These are phyloP conservation scores for Dendrocalamus latiflorus DNA, from an alignment of 202 grass and related monocot species.

Conservation along the genomic window DNA sequence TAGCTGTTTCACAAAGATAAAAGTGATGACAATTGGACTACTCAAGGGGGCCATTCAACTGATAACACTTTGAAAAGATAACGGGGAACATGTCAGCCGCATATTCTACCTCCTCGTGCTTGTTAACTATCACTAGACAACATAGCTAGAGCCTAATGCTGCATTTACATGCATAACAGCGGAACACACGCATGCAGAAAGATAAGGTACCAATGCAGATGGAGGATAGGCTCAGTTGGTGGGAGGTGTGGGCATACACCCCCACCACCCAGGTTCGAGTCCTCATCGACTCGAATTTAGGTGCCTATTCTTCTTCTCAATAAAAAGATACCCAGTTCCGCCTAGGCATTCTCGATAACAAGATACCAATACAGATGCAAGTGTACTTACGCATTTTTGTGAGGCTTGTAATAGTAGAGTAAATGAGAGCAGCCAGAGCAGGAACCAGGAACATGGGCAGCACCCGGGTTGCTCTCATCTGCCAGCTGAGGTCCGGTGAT, in stretches of 20 bases:
- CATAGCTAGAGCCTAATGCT: neutral
- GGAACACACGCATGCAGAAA: neutral
- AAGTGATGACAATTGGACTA: neutral
- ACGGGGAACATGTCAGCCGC: neutral
- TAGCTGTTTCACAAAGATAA: neutral
- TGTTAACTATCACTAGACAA: neutral
- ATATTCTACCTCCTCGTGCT: neutral
- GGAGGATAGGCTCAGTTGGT: no score
- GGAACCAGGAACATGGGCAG: slow-evolving; percentile 74
- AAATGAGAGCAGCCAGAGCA: slow-evolving; percentile 59
- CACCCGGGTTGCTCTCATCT: slow-evolving; percentile 52
- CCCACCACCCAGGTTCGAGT: no score
- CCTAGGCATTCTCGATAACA: no score
- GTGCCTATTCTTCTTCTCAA: no score
- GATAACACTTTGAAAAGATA: neutral
- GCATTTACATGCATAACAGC: neutral
- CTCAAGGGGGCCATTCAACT: neutral
- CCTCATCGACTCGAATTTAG: no score
- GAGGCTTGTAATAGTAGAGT: slow-evolving; percentile 58
- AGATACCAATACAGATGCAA: no score
- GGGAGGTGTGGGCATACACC: no score
- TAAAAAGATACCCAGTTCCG: no score
- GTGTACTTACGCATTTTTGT: slow-evolving; percentile 62
- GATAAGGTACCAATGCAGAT: neutral
- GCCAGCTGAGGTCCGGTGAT: slow-evolving; percentile 56